phyloP scores from a whole-genome alignment of 2,329 filamentous ascomycete genomes.

The Trematosphaeria pertusa region DNA sequence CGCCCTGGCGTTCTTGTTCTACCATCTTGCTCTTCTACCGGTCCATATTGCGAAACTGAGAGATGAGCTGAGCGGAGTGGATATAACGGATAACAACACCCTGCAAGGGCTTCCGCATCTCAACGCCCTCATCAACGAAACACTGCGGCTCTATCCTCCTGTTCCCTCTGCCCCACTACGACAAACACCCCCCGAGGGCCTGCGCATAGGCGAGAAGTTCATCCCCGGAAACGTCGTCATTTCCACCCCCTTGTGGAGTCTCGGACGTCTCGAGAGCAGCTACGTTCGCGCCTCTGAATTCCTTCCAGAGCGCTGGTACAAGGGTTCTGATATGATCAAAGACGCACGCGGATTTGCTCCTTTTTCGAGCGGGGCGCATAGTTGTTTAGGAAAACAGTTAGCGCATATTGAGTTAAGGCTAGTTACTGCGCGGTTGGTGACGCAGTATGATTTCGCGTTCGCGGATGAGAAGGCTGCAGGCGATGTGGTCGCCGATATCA shows the following conservation, averaged over 20 bases:
- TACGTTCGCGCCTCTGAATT: constrained; percentile 8
- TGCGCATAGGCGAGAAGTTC: constrained; percentile 22
- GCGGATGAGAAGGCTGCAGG: not conserved
- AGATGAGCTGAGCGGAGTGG: constrained; percentile 2
- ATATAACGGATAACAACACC: constrained; percentile 1
- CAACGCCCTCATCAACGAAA: constrained; percentile 31
- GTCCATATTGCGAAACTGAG: constrained; percentile 1
- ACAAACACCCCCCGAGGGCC: constrained; percentile 42
- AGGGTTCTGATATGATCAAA: constrained; percentile 1
- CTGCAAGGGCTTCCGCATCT: constrained; percentile 1
- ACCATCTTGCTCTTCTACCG: constrained; percentile 7
- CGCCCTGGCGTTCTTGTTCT: constrained; percentile 9
- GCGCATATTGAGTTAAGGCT: constrained; percentile 69
- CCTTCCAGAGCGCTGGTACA: constrained; percentile 16
- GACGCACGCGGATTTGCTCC: not conserved
- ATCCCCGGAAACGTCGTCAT: constrained; percentile 14
- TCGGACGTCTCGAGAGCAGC: constrained; percentile 3
- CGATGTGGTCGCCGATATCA: not conserved
- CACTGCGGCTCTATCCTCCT: constrained; percentile 45
- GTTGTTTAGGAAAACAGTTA: constrained; percentile 70
- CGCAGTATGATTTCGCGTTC: constrained; percentile 54
- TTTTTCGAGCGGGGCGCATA: constrained; percentile 46
- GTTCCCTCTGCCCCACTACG: constrained; percentile 40
- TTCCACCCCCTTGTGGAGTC: constrained; percentile 1
- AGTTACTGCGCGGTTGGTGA: constrained; percentile 64